Base-by-base conservation (phyloP, 2,329 filamentous ascomycete genomes). In the Drechmeria coniospora region DNA sequence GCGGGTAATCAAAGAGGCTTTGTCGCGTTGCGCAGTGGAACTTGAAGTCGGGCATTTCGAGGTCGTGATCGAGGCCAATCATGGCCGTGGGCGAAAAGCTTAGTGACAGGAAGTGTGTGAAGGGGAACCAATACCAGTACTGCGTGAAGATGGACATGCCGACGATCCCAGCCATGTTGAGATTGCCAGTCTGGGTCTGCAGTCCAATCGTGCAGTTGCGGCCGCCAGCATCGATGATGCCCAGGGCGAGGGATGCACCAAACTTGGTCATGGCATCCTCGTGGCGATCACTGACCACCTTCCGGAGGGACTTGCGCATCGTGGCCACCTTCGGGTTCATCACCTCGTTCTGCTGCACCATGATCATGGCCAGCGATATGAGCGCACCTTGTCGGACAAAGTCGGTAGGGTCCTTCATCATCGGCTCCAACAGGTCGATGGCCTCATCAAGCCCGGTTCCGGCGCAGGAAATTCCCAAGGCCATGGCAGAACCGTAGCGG, bases 71-170 rank as follows among this genome's bases (percentile, higher is more conserved):
- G 15, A 98, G 73, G 34, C 81, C 87, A 42, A 95, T 94, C 46
- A 98, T 80, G 2, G 90, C 80, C 2, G 92, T 98, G 2, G 90
- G 90, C n/a, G 82, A 84, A 57, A 98, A 95, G 45, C 83, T 86
- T 35, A 98, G 66, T 1, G 87, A 92, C 32, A 98, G 55, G 72
- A 98, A 98, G 57, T 98, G 90, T 17, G 90, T 92, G 45, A 95
- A 79, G 34, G 90, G 90, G 71, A 98, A 98, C 90, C 90, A 98
- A 63, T 98, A 98, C 90, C 90, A 98, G 63, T 98, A 98, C 53
- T 98, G 90, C 7, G 86, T 92, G 58, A 98, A 98, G 29, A 98
- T 80, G 16, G 84, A 87, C 75, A 93, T 93, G 41, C 90, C 92
- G 12, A 98, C 86, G 40, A 98, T 92, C 35, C 83, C 92, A 12